Evolutionary conservation across 495 filamentous ascomycete genomes (phyloP), one percentile per base, ranked within the genome.

Genomic region (Sordaria brevicollis): DNA sequence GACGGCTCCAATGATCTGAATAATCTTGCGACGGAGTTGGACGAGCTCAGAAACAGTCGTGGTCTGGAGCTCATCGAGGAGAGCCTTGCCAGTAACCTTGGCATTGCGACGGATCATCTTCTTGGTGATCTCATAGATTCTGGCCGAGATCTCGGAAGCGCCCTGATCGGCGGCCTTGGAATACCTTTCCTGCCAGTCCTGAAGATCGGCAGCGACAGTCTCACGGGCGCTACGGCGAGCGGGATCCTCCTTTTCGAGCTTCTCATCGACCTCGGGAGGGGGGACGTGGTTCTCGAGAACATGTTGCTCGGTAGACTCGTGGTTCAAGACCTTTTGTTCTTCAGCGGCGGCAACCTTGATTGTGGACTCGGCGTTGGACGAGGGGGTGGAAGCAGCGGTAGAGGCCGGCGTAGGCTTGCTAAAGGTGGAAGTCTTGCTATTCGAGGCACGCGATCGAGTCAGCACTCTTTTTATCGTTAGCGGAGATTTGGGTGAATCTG

Each of bases 111-210:
- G 76, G 79, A 79, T 84, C 87, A 79, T 91, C 75, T 49, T 85
- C 83, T 78, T 88, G 83, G 79, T 75, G 37, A 85, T 90, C 39
- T 89, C 79, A 65, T 92, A 81, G 43, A 94, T 87, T n/a, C 86
- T 86, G 1, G 86, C 83, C 31, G 93, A 89, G 69, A 99, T 93
- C 71, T 96, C 90, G 34, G 85, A 84, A 35, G 91, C 84, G 8
- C 92, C 93, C 74, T 93, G 91, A 65, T 94, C 89, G 25, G 91
- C 91, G 8, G 92, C 92, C 69, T 88, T 87, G 29, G 90, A 84
- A 78, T 97, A 98, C 73, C 95, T 93, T 43, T 87, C 85, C 78
- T 96, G 89, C 93, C 94, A 98, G 39, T 84, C 81, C 65, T 86
- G 80, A 39, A 99, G 85, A 78, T 98, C 96, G 17, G 88, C 86